Percentiles rank a stretch among this genome's conserved stretches.
Evolutionary conservation across 2,329 filamentous ascomycete species (phyloP).

Genomic region (Lachnellula willkommii): DNA sequence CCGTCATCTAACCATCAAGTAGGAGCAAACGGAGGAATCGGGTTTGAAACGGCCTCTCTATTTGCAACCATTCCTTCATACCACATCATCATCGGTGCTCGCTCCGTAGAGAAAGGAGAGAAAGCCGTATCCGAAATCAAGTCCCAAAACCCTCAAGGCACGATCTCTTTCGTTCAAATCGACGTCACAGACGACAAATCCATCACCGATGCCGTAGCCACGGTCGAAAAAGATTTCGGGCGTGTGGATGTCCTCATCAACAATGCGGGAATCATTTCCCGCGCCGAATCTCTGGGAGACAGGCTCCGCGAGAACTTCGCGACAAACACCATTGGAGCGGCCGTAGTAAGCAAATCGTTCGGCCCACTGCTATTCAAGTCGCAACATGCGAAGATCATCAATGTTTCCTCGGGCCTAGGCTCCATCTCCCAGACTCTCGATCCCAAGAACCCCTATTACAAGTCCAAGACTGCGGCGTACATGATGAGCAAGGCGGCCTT

Average conservation of each 20-base stretch:
- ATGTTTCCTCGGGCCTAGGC: constrained; percentile 13
- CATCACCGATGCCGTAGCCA: constrained; percentile 3
- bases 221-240: constrained; percentile 11
- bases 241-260: constrained; percentile 31
- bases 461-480: constrained; percentile 3
- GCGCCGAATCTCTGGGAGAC: neutral
- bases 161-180: constrained; percentile 14
- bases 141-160: constrained; percentile 12
- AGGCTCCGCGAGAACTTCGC: constrained; percentile 9
- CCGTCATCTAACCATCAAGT: constrained; percentile 28
- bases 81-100: constrained; percentile 25
- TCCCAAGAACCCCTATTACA: constrained; percentile 6
- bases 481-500: constrained; percentile 22
- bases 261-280: constrained; percentile 18
- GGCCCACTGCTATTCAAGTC: constrained; percentile 15
- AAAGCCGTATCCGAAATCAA: constrained; percentile 16
- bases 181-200: constrained; percentile 14
- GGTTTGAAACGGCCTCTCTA: constrained; percentile 32
- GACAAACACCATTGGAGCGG: constrained; percentile 19
- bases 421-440: constrained; percentile 16
- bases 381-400: constrained; percentile 12
- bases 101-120: constrained; percentile 18
- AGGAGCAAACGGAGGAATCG: constrained; percentile 39
- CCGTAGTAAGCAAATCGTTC: constrained; percentile 14
- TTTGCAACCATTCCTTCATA: constrained; percentile 8